Base-by-base conservation (phyloP, 2,329 filamentous ascomycete species). In the Cordyceps tenuipes region DNA sequence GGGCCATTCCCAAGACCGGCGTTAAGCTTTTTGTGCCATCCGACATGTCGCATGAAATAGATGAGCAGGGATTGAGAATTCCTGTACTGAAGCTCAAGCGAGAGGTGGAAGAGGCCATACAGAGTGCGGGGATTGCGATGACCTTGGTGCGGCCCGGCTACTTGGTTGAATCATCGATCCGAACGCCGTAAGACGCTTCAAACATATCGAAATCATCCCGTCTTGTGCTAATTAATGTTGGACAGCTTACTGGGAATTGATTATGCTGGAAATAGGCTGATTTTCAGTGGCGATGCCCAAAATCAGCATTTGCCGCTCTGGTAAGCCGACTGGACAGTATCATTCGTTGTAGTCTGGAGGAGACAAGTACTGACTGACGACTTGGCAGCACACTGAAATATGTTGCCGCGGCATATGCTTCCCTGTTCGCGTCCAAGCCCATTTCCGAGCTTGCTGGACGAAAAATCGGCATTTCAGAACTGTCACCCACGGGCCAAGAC, bases 21-120 rank as follows among this genome's bases (percentile, higher is more conserved):
- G 55, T 57, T 15, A 41, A 43, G 29, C 34, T 57, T 5, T 57
- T 57, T 34, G 55, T 57, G 47, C 55, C 55, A 7, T 57, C 55
- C 4, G 36, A 50, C 44, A 50, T 50, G 46, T 39, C 46, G 7
- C 55, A 50, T 41, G 31, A 57, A 50, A 41, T 50, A 5, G 55
- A 57, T 21, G 31, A 57, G 8, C 31, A 57, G 21, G 31, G 31
- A 5, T 15, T 50, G 31, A 26, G 8, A 43, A n/a, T 57, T 17
- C 31, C 55, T 15, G 31, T 57, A 5, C 7, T 41, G 4, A 39
- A 49, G 44, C 29, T 39, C 7, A 49, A 50, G 8, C 10, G 26
- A 17, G 12, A 55, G 19, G 52, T 55, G n/a, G 26, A 23, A 36
- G 41, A 55, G 23, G 26, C 52, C 2, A 36, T 26, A 21, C 36